phyloP scores from a whole-genome alignment of 2,329 filamentous ascomycete species.

The Podosphaera fusca region DNA sequence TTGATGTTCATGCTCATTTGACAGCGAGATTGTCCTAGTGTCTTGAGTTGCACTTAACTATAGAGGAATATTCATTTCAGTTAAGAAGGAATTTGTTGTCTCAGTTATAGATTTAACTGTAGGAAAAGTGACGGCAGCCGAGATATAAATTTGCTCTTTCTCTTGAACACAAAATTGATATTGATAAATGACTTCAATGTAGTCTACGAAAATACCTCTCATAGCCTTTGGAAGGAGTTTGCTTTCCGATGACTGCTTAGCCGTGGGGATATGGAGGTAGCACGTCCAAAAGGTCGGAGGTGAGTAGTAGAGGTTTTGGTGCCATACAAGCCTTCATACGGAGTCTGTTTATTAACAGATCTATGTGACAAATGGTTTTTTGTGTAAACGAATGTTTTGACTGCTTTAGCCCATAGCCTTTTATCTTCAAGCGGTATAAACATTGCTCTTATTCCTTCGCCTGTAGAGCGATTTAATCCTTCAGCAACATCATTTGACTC shows the following conservation, averaged over 20 bases:
- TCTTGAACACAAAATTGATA: background rate
- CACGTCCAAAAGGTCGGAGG: background rate
- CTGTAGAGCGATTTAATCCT: background rate
- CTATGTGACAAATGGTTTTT: background rate
- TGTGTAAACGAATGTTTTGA: too few relatives aligned
- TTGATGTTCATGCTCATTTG: too few relatives aligned
- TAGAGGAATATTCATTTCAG: too few relatives aligned
- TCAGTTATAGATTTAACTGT: too few relatives aligned
- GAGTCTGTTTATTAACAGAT: background rate
- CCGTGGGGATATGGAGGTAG: background rate
- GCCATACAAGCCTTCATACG: background rate
- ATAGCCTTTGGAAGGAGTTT: background rate
- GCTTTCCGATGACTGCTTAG: background rate
- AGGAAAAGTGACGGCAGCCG: background rate
- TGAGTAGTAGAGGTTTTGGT: background rate
- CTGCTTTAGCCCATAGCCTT: too few relatives aligned
- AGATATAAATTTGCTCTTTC: background rate
- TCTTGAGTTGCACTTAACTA: too few relatives aligned
- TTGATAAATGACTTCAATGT: background rate
- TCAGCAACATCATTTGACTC: background rate
- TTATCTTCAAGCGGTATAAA: background rate
- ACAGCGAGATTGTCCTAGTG: too few relatives aligned
- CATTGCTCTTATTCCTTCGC: background rate
- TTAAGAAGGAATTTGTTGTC: too few relatives aligned
- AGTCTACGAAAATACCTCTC: background rate